Conservation (phyloP, 2,329 filamentous ascomycete species). For the Dryadomyces quercus-mongolicae region DNA sequence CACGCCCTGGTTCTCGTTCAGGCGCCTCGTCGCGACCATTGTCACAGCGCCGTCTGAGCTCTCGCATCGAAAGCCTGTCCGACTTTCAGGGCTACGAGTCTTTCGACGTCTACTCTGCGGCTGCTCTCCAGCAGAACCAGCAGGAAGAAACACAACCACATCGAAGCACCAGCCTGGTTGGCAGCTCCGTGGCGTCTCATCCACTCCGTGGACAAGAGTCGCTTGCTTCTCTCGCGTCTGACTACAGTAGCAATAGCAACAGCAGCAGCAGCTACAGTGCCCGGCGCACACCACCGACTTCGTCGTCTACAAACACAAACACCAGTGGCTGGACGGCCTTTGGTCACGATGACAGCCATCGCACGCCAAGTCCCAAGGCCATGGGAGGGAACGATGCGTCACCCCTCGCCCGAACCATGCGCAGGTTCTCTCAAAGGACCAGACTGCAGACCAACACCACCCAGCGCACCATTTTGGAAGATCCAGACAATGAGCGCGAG, state of each 20-base stretch:
- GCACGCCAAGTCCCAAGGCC: too few species aligned
- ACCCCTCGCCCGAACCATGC: neutral
- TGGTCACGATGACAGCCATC: neutral
- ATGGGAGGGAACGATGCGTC: too few species aligned
- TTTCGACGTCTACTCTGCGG: constrained; percentile 38
- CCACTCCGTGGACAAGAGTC: constrained; percentile 23
- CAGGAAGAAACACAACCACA: too few species aligned
- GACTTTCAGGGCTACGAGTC: constrained; percentile 19
- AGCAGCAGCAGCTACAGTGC: neutral
- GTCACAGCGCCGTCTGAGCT: neutral
- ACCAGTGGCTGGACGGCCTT: too few species aligned
- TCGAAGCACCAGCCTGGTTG: neutral
- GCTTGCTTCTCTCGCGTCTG: constrained; percentile 26
- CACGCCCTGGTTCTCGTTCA: neutral
- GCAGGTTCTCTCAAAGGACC: constrained; percentile 4
- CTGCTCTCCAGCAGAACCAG: constrained; percentile 8
- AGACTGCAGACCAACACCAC: constrained; percentile 11
- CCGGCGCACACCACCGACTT: too few species aligned
- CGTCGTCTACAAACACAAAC: too few species aligned
- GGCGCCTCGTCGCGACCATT: neutral
- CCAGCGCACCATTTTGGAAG: constrained; percentile 22
- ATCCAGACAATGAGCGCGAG: constrained; percentile 22
- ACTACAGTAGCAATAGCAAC: constrained; percentile 4
- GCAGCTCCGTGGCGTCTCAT: neutral
- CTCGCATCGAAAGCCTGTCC: constrained; percentile 17